These are phyloP conservation scores for Trichoderma sp. DNA, from an alignment of 2,329 filamentous ascomycete genomes.

Conservation along the genomic window DNA sequence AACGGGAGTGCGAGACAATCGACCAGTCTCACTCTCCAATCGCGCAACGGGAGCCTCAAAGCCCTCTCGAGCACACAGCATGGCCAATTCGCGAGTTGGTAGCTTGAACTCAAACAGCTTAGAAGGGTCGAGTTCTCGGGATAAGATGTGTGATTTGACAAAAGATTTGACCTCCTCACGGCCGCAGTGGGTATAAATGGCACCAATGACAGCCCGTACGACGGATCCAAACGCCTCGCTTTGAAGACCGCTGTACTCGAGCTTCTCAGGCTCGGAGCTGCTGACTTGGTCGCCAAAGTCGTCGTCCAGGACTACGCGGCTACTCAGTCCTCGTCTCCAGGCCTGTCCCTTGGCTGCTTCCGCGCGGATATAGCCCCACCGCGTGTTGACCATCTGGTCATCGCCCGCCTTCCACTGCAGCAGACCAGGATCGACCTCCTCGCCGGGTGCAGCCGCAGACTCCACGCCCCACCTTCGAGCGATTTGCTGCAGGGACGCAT, in stretches of 20 bases:
- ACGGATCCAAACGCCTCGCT: constrained; percentile 73
- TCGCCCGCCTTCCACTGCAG: constrained; percentile 72
- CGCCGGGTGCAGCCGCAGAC: constrained; percentile 79
- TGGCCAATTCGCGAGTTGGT: constrained; percentile 80
- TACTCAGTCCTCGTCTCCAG: constrained; percentile 70
- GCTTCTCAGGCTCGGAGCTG: constrained; percentile 35
- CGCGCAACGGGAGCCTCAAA: constrained; percentile 87
- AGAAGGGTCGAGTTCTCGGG: constrained; percentile 74
- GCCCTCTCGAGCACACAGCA: constrained; percentile 83
- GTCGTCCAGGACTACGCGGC: constrained; percentile 79
- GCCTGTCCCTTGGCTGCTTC: constrained; percentile 52
- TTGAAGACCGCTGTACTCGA: constrained; percentile 68
- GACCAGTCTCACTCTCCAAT: constrained; percentile 87
- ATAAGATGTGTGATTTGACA: constrained; percentile 81
- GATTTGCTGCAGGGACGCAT: constrained; percentile 72
- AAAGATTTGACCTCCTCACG: constrained; percentile 79
- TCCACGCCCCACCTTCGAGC: constrained; percentile 91
- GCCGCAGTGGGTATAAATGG: constrained; percentile 84
- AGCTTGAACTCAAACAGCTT: constrained; percentile 81
- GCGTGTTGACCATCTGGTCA: constrained; percentile 50
- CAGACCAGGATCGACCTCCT: constrained; percentile 88
- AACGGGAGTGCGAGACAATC: constrained; percentile 81
- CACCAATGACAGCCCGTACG: constrained; percentile 80
- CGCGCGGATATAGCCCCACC: constrained; percentile 56
- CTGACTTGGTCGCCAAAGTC: constrained; percentile 71